Evolutionary conservation across 257 asterid genomes (phyloP).

Genomic region (Anisodus tanguticus): DNA sequence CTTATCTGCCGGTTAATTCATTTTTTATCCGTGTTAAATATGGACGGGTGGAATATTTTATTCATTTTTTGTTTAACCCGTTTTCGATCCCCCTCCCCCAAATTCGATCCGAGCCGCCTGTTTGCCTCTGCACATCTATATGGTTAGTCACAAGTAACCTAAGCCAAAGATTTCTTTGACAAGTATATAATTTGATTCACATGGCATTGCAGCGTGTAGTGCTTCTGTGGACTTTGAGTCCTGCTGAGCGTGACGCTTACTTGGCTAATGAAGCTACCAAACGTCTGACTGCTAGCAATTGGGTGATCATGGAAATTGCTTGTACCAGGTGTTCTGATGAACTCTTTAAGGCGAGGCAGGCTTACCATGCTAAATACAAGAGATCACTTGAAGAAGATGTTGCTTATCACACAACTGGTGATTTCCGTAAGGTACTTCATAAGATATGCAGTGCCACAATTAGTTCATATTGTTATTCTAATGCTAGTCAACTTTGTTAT

Average conservation of each 20-base stretch:
- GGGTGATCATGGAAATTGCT: constrained; percentile 76
- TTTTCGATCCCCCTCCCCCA: too few relatives aligned
- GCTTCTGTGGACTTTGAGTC: constrained; percentile 74
- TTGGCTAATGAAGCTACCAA: constrained; percentile 77
- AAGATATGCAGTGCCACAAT: background rate
- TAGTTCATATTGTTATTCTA: background rate
- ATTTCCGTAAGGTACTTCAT: constrained; percentile 70
- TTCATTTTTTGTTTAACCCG: too few relatives aligned
- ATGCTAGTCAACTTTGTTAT: background rate
- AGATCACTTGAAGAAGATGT: constrained; percentile 93
- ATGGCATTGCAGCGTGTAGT: constrained; percentile 59
- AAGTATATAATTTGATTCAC: background rate
- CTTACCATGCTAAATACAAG: constrained; percentile 70
- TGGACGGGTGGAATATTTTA: too few relatives aligned
- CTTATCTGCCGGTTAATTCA: too few relatives aligned
- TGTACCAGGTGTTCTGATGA: constrained; percentile 73
- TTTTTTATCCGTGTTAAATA: too few relatives aligned
- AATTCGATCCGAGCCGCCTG: too few relatives aligned
- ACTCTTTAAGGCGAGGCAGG: constrained; percentile 72
- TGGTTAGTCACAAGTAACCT: background rate
- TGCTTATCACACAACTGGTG: constrained; percentile 77
- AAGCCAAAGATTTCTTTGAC: background rate
- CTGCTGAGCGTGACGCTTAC: constrained; percentile 83
- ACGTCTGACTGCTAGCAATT: constrained; percentile 56
- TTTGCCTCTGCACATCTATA: too few relatives aligned